phyloP scores from a whole-genome alignment of 1,284 basidiomycete genomes.

The Rhodofomes roseus region DNA sequence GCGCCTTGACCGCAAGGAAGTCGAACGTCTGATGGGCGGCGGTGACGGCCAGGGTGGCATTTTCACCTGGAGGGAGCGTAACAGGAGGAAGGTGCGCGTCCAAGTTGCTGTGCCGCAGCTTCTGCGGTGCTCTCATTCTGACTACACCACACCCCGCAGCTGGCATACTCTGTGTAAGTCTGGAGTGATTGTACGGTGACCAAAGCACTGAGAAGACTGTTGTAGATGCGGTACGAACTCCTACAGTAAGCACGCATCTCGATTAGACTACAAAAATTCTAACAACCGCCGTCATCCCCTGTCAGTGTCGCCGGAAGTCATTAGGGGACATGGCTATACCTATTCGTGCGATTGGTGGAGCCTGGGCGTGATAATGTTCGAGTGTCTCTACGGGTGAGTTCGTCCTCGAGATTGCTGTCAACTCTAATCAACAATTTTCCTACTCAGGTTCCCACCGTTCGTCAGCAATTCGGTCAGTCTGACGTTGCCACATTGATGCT shows the following conservation, averaged over 20 bases:
- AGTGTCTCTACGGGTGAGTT: conserved; percentile 82
- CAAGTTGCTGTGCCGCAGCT: conserved; percentile 8
- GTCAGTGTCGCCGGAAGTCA: conserved; percentile 91
- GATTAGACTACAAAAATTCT: background rate
- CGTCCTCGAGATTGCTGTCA: conserved; percentile 5
- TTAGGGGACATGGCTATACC: conserved; percentile 89
- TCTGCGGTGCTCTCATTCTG: conserved; percentile 6
- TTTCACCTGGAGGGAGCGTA: conserved; percentile 93
- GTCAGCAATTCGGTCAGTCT: conserved; percentile 80
- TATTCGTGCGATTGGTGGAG: conserved; percentile 99
- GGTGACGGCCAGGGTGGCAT: conserved; percentile 74
- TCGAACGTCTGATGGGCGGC: conserved; percentile 78
- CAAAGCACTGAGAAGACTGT: conserved; percentile 20
- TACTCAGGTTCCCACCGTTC: conserved; percentile 84
- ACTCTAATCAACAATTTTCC: conserved; percentile 15
- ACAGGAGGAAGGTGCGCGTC: conserved; percentile 71
- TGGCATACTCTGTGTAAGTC: conserved; percentile 90
- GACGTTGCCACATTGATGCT: background rate
- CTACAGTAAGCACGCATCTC: conserved; percentile 64
- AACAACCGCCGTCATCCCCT: conserved; percentile 13
- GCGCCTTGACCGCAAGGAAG: conserved; percentile 73
- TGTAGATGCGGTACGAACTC: conserved; percentile 83
- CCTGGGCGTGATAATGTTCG: conserved; percentile 90
- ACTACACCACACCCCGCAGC: conserved; percentile 35
- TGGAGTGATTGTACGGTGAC: conserved; percentile 16